phyloP scores from a whole-genome alignment of 805 yeast genomes.

The Candida germanica region DNA sequence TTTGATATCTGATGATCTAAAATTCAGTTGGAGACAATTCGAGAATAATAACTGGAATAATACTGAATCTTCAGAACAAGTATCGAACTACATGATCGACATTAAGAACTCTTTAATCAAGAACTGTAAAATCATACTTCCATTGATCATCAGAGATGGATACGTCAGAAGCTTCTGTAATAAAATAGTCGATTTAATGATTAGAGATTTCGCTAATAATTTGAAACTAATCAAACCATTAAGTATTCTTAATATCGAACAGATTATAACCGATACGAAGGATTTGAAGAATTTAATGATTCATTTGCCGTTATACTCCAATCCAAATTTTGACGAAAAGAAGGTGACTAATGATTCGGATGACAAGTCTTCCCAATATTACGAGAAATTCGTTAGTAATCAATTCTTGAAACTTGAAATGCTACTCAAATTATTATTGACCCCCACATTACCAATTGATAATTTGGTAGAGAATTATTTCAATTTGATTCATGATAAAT shows the following conservation, averaged over 20 bases:
- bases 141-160: slow-evolving; percentile 62
- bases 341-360: slow-evolving; percentile 13
- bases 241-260: slow-evolving; percentile 71
- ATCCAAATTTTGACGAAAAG: slow-evolving; percentile 30
- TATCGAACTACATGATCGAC: slow-evolving; percentile 66
- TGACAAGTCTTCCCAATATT: slow-evolving; percentile 23
- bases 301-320: slow-evolving; percentile 39
- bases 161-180: slow-evolving; percentile 75
- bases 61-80: slow-evolving; percentile 62
- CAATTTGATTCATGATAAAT: slow-evolving; percentile 61
- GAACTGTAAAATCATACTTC: slow-evolving; percentile 47
- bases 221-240: slow-evolving; percentile 65
- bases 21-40: slow-evolving; percentile 81
- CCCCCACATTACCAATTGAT: slow-evolving; percentile 59
- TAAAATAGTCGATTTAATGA: slow-evolving; percentile 63
- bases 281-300: slow-evolving; percentile 55
- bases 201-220: slow-evolving; percentile 53
- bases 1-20: slow-evolving; percentile 59
- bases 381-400: slow-evolving; percentile 40
- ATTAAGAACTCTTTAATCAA: slow-evolving; percentile 47
- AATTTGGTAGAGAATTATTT: slow-evolving; percentile 65
- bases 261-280: slow-evolving; percentile 70
- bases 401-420: slow-evolving; percentile 50
- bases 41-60: slow-evolving; percentile 68
- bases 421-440: slow-evolving; percentile 64